Conservation (phyloP, 2,329 filamentous ascomycete genomes). For the Penicillium hesseltinei region DNA sequence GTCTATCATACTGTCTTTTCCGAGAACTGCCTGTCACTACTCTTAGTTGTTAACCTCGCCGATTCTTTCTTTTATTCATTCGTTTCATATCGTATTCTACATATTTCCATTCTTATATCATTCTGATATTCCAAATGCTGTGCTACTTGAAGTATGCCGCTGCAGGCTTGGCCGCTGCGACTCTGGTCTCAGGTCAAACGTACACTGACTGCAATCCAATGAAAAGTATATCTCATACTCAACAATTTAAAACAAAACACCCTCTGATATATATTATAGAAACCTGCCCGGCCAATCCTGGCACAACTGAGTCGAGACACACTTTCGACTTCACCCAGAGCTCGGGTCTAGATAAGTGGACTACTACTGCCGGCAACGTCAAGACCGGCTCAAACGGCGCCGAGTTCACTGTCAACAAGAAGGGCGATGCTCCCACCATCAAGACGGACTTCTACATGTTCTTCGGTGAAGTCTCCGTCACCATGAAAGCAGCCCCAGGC, state of each 20-base stretch:
- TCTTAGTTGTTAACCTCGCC: background rate
- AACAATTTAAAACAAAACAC: background rate
- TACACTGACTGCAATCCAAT: background rate
- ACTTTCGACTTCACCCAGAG: background rate
- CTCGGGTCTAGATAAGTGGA: background rate
- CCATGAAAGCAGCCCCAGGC: constrained; percentile 83
- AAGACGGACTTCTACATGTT: constrained; percentile 87
- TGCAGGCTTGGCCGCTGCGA: background rate
- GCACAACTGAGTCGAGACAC: background rate
- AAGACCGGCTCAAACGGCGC: background rate
- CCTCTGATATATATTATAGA: background rate
- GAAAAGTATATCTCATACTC: background rate
- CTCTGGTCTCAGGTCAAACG: background rate
- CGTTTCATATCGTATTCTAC: background rate
- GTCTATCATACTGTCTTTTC: background rate
- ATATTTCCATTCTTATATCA: background rate
- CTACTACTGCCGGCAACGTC: background rate
- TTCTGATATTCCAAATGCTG: background rate
- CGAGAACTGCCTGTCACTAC: background rate
- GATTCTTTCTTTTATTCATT: background rate
- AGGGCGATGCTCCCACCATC: background rate
- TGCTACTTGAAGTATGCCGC: background rate
- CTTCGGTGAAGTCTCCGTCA: constrained; percentile 87
- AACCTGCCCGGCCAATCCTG: background rate
- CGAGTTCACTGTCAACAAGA: background rate